These are phyloP conservation scores for Phoenix dactylifera DNA, from an alignment of 176 grass and related monocot genomes.

Conservation along the genomic window DNA sequence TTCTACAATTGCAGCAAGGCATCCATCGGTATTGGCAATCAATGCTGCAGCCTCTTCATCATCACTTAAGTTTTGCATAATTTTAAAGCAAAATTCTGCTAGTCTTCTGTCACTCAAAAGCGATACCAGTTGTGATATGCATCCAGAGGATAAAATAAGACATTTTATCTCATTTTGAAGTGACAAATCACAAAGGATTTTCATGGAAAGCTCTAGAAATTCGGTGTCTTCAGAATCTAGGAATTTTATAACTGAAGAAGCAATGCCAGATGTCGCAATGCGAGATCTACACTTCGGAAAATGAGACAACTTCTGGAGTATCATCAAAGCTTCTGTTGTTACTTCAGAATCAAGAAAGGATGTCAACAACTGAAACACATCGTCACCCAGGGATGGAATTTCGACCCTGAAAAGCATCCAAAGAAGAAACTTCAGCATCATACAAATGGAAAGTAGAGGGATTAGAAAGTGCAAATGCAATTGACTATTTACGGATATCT, in stretches of 20 bases:
- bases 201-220: conserved; percentile 42
- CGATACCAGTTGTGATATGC: conserved; percentile 51
- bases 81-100: conserved; percentile 46
- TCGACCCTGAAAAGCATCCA: conserved; percentile 30
- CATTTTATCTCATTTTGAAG: conserved; percentile 37
- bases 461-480: no score
- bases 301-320: conserved; percentile 42
- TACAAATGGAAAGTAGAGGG: no score
- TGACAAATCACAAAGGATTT: conserved; percentile 61
- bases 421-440: neutral
- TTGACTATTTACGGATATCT: no score
- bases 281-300: conserved; percentile 32
- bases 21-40: conserved; percentile 42
- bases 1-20: conserved; percentile 56
- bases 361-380: conserved; percentile 35
- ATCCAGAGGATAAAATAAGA: conserved; percentile 44
- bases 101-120: conserved; percentile 50
- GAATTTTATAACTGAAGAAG: conserved; percentile 34
- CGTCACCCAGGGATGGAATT: conserved; percentile 44
- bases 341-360: conserved; percentile 57
- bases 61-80: conserved; percentile 53
- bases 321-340: conserved; percentile 44
- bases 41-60: conserved; percentile 38
- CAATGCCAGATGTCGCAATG: conserved; percentile 36
- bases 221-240: conserved; percentile 47